Base-by-base conservation (phyloP, 2,329 filamentous ascomycete species). In the Arthrinium puccinioides region DNA sequence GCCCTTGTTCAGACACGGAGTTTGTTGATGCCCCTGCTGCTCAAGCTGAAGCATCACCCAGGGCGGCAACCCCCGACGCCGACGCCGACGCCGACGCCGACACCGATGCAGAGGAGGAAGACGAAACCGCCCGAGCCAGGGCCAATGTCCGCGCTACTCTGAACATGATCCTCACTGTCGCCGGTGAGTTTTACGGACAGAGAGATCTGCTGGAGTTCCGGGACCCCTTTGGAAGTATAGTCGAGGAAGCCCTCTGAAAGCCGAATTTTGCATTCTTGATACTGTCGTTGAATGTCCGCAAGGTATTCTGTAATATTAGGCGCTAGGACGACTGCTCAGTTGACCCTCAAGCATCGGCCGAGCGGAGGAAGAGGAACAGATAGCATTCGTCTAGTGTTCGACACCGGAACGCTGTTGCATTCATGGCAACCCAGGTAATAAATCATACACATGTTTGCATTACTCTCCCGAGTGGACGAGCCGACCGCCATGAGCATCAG, bases 171-270 rank as follows among this genome's bases (percentile, higher is more conserved):
- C 67, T 96, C 48, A 92, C 86, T 0, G 73, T 96, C 24, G 82
- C 84, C 32, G 89, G 87, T 50, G 88, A 95, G 61, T 79, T 85
- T 47, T 97, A 89, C 61, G 88, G 90, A 2, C 90, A 97, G 62
- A 73, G 82, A 46, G 90, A 97, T 59, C 62, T 96, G 44, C 71
- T 96, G 33, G 79, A 84, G 50, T 84, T 82, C 44, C 75, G 87
- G 40, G 75, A 82, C 43, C 74, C 74, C 4, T 79, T 78, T 49
- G 62, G 67, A 16, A 62, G 63, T 23, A 55, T 69, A 47, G 67
- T 51, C 9, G 41, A 49, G 33, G 37, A 60, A 56, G 40, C 30
- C n/a, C n/a, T n/a, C n/a, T n/a, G n/a, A n/a, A n/a, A n/a, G n/a
- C n/a, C n/a, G n/a, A n/a, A n/a, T n/a, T n/a, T n/a, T n/a, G n/a